Evolutionary conservation across 768 basidiomycete species (phyloP), one percentile per base, ranked within the genome.

Genomic region (Cystofilobasidium capitatum): DNA sequence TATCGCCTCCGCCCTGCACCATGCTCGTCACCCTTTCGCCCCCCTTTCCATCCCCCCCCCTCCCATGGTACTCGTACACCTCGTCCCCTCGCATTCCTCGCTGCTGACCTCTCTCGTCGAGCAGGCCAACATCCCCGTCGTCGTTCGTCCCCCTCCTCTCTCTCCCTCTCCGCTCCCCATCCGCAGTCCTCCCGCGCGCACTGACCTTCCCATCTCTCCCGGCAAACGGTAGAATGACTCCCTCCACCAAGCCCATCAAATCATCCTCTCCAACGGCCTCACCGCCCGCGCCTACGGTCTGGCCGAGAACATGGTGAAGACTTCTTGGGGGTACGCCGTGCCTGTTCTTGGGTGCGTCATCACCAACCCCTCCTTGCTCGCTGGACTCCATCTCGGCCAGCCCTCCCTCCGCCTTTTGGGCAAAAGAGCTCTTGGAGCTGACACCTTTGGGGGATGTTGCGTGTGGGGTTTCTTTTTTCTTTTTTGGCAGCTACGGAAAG

Each of bases 81-180:
- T 60, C 22, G 1, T 10, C 36, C 22, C 22, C 14, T 9, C 36
- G 20, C 24, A 7, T 24, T 26, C 35, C 24, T 29, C 9, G 20
- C 7, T 26, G 35, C n/a, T 8, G 8, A 29, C 24, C 26, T 33
- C 22, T 29, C 35, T 24, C n/a, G n/a, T n/a, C n/a, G n/a, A n/a
- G 20, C 36, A 68, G 66, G 44, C 61, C 42, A 47, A 29, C n/a
- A 68, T 68, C 57, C 66, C 66, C 26, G 61, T 68, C 47, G 61
- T 68, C 20, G 66, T 68, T 35, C 51, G 66, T 68, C 12, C 20
- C 31, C 33, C 39, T 24, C 36, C 35, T 26, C 17, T 31, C 26
- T 51, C 44, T 62, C 44, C 16, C 37, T 36, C 22, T 8, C 24
- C 33, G 20, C 33, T 40, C 29, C n/a, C 42, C 37, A 7, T 29